Evolutionary conservation across 2,329 filamentous ascomycete genomes (phyloP), one percentile per base, ranked within the genome.

Genomic region (Ascochyta lentis): DNA sequence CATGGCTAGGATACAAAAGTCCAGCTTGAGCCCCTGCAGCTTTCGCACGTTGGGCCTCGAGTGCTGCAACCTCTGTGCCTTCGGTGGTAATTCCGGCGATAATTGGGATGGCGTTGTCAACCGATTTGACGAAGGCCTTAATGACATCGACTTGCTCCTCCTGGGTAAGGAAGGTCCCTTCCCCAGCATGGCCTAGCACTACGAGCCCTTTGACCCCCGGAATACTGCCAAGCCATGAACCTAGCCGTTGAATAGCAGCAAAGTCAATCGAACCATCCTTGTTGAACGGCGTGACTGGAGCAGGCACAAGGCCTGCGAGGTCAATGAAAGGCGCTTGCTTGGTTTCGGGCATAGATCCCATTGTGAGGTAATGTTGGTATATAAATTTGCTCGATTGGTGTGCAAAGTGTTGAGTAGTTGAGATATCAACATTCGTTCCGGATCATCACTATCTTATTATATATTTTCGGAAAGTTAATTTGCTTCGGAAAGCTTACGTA

Each of bases 81-180:
- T 83, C 81, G 27, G 80, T 78, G 0, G 81, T 84, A 64, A 84
- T 83, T 27, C 81, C 80, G 3, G 81, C 81, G 24, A 83, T 83
- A 64, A 83, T 80, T 34, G 80, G 81, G 16, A 83, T 78, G 46
- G 76, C 78, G 63, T 82, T 78, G 62, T 82, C 67, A 29, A 82
- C 80, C 6, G 80, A 83, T 63, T 80, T 79, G 64, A 83, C 80
- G 49, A 83, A 83, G 2, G 80, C 80, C 53, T 78, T 78, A 73
- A 84, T 83, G 34, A 83, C 80, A 13, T 73, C 72, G 33, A 77
- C 66, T 66, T 83, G 81, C 62, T 83, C 81, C 24, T 82, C 75
- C 33, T 75, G 70, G 3, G 81, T 83, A 38, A 83, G 76, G 71
- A 83, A 83, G 0, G 81, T 84, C 27, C 81, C 81, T 61, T 84